phyloP scores from a whole-genome alignment of 2,329 filamentous ascomycete species.

The Diaporthe helianthi region DNA sequence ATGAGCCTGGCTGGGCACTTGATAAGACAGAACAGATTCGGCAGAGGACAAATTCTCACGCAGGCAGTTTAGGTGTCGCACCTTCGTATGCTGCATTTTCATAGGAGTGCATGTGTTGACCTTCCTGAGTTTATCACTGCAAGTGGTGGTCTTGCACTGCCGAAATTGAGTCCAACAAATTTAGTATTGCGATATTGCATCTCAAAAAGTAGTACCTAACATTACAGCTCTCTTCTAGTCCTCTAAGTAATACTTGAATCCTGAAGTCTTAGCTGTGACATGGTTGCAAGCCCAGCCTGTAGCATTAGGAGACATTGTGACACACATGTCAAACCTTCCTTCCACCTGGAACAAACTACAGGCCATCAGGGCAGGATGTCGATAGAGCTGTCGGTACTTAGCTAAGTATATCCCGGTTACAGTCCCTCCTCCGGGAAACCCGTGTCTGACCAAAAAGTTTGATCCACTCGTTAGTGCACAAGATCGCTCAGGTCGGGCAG shows the following conservation, averaged over 20 bases:
- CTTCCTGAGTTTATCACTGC: background rate
- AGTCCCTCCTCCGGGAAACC: background rate
- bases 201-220: background rate
- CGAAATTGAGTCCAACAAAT: background rate
- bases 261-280: background rate
- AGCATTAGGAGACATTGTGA: too few species aligned
- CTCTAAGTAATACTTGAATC: background rate
- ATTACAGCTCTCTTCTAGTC: background rate
- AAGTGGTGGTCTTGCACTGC: background rate
- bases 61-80: background rate
- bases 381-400: background rate
- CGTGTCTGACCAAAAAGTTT: background rate
- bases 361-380: background rate
- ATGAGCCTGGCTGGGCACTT: background rate
- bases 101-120: background rate
- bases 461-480: background rate
- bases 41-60: background rate
- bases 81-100: background rate
- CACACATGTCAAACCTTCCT: background rate
- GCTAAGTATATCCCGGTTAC: background rate
- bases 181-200: background rate
- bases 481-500: conserved; percentile 1
- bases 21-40: background rate
- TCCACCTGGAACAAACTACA: background rate
- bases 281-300: background rate